Percentiles rank a stretch among this genome's conserved stretches.
Conservation (phyloP, 148 eudicot species). For the Arbutus unedo region DNA sequence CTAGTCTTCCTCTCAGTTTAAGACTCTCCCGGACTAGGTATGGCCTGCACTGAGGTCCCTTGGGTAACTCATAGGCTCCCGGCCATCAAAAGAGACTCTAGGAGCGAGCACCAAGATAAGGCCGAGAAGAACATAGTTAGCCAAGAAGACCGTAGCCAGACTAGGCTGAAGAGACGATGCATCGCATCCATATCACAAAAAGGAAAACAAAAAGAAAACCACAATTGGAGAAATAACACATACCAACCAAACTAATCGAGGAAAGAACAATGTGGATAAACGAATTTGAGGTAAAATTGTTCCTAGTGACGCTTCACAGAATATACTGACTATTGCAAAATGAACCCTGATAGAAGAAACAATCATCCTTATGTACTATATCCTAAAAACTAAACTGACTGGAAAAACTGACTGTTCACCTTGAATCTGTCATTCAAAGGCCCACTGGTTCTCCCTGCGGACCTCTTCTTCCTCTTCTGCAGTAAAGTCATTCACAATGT, state of each 20-base stretch:
- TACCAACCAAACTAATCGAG: neutral
- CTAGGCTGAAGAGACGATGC: no score
- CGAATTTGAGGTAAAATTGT: neutral
- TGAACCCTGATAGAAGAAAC: conserved; percentile 2
- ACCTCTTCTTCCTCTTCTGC: conserved; percentile 23
- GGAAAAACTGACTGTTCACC: neutral
- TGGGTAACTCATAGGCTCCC: no score
- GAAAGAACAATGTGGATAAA: neutral
- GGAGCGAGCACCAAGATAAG: no score
- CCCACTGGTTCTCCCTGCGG: conserved; percentile 35
- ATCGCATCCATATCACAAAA: neutral
- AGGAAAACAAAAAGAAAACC: neutral
- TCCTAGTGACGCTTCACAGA: neutral
- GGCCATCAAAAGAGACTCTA: no score
- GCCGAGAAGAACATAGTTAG: no score
- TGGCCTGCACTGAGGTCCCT: no score
- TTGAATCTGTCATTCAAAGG: conserved; percentile 22
- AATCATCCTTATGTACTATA: neutral
- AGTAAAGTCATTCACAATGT: conserved; percentile 19
- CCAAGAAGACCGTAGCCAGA: no score
- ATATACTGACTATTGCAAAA: neutral
- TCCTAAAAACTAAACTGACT: neutral
- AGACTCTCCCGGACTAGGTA: no score
- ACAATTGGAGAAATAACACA: neutral
- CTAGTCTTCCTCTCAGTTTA: no score